These are phyloP conservation scores for Brassica balearica DNA, from an alignment of 441 rosid genomes.

Conservation along the genomic window DNA sequence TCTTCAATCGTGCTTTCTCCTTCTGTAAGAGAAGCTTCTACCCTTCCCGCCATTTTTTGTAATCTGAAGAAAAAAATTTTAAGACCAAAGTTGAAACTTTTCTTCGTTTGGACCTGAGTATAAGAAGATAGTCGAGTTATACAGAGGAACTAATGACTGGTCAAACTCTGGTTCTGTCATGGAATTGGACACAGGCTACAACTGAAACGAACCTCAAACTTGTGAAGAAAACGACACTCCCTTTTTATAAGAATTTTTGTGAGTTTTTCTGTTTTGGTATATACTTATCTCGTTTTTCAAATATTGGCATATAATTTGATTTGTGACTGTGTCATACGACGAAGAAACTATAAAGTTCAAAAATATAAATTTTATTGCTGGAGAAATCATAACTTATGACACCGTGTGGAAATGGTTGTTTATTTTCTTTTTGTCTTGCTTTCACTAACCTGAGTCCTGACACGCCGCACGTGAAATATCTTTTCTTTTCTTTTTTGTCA, in stretches of 20 bases:
- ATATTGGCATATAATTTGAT: constrained; percentile 3
- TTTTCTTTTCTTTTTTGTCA: no score
- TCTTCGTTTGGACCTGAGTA: not conserved
- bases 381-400: not conserved
- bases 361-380: not conserved
- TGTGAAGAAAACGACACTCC: not conserved
- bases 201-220: not conserved
- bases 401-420: not conserved
- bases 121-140: constrained; percentile 19
- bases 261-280: not conserved
- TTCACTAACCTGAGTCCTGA: no score
- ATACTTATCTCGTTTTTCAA: not conserved
- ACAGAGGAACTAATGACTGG: constrained; percentile 27
- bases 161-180: constrained; percentile 32
- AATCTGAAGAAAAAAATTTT: not conserved
- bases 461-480: no score
- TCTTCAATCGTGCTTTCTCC: constrained; percentile 64
- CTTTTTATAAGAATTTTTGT: not conserved
- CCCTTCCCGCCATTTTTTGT: constrained; percentile 43
- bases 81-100: constrained; percentile 20
- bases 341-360: not conserved
- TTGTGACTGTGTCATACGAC: not conserved
- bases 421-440: no score
- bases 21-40: constrained; percentile 39
- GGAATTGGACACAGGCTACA: constrained; percentile 14